Evolutionary conservation across 495 filamentous ascomycete species (phyloP).

Genomic region (Cetradonia linearis): DNA sequence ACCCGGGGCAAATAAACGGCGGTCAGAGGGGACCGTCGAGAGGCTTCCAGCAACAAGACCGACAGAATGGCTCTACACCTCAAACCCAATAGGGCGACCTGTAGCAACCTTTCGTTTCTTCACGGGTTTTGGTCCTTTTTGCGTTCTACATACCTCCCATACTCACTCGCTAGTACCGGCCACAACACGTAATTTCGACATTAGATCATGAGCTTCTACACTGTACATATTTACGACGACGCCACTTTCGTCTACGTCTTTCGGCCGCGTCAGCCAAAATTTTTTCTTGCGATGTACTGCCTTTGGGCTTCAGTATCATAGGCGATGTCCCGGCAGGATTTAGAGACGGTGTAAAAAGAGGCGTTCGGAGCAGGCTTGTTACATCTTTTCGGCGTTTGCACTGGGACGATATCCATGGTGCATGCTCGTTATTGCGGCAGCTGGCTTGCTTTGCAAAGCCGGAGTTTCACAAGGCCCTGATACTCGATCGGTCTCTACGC

Average conservation of each 20-base stretch:
- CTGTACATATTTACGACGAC: constrained; percentile 12
- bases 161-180: not conserved
- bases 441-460: not conserved
- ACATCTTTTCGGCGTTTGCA: constrained; percentile 3
- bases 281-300: constrained; percentile 1
- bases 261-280: not conserved
- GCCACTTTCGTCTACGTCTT: not conserved
- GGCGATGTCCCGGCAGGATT: not conserved
- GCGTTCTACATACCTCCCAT: constrained; percentile 1
- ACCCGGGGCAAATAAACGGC: constrained; percentile 16
- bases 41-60: constrained; percentile 18
- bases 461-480: not conserved
- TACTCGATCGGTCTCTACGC: not conserved
- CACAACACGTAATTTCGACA: constrained; percentile 1
- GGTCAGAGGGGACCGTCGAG: constrained; percentile 13
- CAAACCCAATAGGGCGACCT: constrained; percentile 10
- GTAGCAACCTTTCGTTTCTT: not conserved
- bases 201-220: constrained; percentile 3
- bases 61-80: constrained; percentile 17
- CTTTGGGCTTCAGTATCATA: constrained; percentile 1
- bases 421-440: constrained; percentile 2
- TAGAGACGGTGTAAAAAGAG: constrained; percentile 11
- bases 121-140: not conserved
- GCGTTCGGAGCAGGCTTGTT: constrained; percentile 6
- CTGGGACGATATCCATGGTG: constrained; percentile 11